Evolutionary conservation across 2,329 filamentous ascomycete genomes (phyloP), one percentile per base, ranked within the genome.

Genomic region (Leptodontidium sp.): DNA sequence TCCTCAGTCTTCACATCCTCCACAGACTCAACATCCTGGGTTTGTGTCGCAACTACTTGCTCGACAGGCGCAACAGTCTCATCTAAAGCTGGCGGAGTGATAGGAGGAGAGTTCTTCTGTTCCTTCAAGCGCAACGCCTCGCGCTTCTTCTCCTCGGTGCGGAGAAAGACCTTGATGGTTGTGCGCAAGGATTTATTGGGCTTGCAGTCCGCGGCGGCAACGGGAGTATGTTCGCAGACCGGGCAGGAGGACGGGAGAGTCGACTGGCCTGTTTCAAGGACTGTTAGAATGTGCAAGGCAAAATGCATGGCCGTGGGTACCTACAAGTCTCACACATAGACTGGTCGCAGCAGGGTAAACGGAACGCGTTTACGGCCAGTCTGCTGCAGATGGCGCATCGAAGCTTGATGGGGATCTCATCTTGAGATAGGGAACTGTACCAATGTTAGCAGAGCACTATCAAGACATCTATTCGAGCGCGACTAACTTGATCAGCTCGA

Each of bases 401-500:
- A 72, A 99, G 87, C 85, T 97, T 98, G 77, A 94, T 93, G n/a
- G 96, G 96, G 68, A 98, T 94, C 71, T 96, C 93, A 76, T 95
- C 93, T 73, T 78, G 77, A 35, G 76, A 73, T 35, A 79, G 69
- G 40, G 77, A 79, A 66, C 78, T 79, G 57, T 47, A 11, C 17
- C 21, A 26, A 43, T 45, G 50, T 75, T 67, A 74, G 64, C 59
- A 70, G 32, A 67, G 12, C n/a, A 15, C 26, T 24, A 38, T 21
- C 47, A 12, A 45, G 4, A 35, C n/a, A n/a, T n/a, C 21, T 43
- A 17, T 59, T 45, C n/a, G 17, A 40, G 29, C 21, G 49, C 21
- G 21, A 68, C 74, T 57, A 50, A 78, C 78, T 75, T 77, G 69
- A 79, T 77, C 50, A 79, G 76, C 70, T 78, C 78, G 57, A 69